These are phyloP conservation scores for Excoecaria cochinchinensis DNA, from an alignment of 345 rosid genomes.

Conservation along the genomic window DNA sequence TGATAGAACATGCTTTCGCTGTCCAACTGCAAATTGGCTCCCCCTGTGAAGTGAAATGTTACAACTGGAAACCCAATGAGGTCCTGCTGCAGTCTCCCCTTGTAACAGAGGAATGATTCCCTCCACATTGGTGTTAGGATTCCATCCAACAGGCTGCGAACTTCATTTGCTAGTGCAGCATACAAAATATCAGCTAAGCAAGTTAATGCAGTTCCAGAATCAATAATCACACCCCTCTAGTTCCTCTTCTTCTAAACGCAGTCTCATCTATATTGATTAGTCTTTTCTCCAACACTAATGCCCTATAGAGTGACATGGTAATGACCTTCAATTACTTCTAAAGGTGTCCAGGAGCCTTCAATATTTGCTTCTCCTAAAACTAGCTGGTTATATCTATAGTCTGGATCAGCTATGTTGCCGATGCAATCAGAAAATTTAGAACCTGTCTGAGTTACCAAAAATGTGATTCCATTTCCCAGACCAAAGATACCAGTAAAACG, in stretches of 20 bases:
- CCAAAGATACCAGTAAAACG: constrained; percentile 47
- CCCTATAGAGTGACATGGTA: constrained; percentile 48
- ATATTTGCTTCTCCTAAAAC: constrained; percentile 43
- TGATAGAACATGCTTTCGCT: constrained; percentile 45
- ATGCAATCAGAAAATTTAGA: constrained; percentile 59
- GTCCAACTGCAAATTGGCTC: constrained; percentile 55
- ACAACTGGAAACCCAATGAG: constrained; percentile 50
- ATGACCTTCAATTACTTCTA: constrained; percentile 32
- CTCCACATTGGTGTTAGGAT: constrained; percentile 16
- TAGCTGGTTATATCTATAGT: constrained; percentile 39
- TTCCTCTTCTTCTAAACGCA: constrained; percentile 26
- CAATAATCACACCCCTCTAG: constrained; percentile 40
- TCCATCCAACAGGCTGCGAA: constrained; percentile 27
- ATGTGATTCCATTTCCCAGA: constrained; percentile 38
- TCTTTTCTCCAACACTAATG: constrained; percentile 44
- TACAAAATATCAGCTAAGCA: constrained; percentile 41
- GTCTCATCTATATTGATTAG: constrained; percentile 35
- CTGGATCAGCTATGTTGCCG: constrained; percentile 40
- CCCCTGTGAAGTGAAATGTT: constrained; percentile 46
- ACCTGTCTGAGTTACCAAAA: constrained; percentile 44
- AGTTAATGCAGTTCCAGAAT: constrained; percentile 46
- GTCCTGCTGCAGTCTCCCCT: constrained; percentile 36
- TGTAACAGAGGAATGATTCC: constrained; percentile 33
- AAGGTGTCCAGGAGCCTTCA: constrained; percentile 52
- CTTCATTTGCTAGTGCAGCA: constrained; percentile 35